Percentiles rank a stretch among this genome's conserved stretches.
Evolutionary conservation across 768 basidiomycete genomes (phyloP).

Genomic region (Suillus subalutaceus): DNA sequence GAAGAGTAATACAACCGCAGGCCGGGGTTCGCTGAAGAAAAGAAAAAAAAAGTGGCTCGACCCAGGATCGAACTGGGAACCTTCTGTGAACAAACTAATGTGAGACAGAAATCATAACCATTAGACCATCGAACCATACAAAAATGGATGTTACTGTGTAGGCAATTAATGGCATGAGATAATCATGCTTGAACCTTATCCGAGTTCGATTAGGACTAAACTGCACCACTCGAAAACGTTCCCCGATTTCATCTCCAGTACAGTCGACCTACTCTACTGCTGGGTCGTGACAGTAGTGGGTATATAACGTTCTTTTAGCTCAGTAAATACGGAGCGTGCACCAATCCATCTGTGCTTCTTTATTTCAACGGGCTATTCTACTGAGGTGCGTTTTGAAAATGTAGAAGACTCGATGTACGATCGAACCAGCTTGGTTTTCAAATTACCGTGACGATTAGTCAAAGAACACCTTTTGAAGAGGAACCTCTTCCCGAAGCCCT

Average conservation of each 20-base stretch:
- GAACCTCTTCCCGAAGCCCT: not conserved
- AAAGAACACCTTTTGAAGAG: not conserved
- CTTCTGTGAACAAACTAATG: constrained; percentile 31
- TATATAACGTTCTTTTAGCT: not conserved
- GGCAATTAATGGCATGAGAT: too few relatives aligned
- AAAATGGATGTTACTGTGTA: too few relatives aligned
- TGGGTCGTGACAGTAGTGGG: too few relatives aligned
- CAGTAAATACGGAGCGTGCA: not conserved
- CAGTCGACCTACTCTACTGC: too few relatives aligned
- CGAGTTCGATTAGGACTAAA: too few relatives aligned
- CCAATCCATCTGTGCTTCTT: not conserved
- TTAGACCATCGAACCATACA: constrained; percentile 36
- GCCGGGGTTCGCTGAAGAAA: not conserved
- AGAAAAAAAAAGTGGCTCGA: constrained; percentile 29
- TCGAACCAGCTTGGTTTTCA: not conserved
- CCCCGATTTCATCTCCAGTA: too few relatives aligned
- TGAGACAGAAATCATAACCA: constrained; percentile 43
- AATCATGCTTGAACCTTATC: too few relatives aligned
- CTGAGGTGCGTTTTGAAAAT: not conserved
- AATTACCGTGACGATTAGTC: not conserved
- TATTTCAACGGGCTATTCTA: not conserved
- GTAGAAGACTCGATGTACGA: not conserved
- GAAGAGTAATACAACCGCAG: not conserved
- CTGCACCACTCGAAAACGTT: too few relatives aligned
- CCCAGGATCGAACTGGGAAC: constrained; percentile 41